Evolutionary conservation across 345 rosid genomes (phyloP), one percentile per base, ranked within the genome.

Genomic region (Clausena lansium): DNA sequence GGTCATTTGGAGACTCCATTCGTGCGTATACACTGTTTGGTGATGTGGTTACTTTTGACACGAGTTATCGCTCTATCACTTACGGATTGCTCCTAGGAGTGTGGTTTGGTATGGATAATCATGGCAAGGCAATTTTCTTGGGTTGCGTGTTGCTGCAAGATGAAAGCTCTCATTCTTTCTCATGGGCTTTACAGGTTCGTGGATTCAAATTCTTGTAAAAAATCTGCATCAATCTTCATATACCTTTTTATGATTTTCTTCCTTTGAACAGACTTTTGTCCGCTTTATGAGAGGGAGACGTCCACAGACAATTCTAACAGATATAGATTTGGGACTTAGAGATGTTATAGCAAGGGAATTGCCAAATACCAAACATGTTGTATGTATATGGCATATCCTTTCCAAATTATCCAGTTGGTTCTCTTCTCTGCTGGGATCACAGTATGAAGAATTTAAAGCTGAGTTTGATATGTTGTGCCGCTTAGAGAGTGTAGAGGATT

Each of bases 141-240:
- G 98, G 97, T 33, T 95, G 94, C 84, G 90, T 81, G 58, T 85
- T 95, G 86, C 88, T 95, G 77, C 98, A 92, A 78, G 99, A 91
- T 79, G 98, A 93, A 81, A 91, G 79, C 70, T 82, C 80, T 38
- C 77, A 78, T 73, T 90, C 99, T n/a, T 92, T 92, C 41, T 35
- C 89, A 50, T 95, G 99, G 97, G 99, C 98, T 76, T 82, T 93
- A 83, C 98, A 95, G 98, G 98, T 94, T 90, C 71, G 94, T 88
- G 84, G 79, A 78, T 71, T 13, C 76, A 83, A 32, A 81, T 83
- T 67, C 38, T 77, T 83, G 74, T 87, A 67, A 78, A 72, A 78
- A 61, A 28, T 81, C 81, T 80, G 76, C 82, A 63, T 67, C 68
- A 67, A 39, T 84, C 79, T 47, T 80, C 68, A 38, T 79, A 45